Conservation (phyloP, 1,284 basidiomycete species). For the Rhodotorula mucilaginosa region DNA sequence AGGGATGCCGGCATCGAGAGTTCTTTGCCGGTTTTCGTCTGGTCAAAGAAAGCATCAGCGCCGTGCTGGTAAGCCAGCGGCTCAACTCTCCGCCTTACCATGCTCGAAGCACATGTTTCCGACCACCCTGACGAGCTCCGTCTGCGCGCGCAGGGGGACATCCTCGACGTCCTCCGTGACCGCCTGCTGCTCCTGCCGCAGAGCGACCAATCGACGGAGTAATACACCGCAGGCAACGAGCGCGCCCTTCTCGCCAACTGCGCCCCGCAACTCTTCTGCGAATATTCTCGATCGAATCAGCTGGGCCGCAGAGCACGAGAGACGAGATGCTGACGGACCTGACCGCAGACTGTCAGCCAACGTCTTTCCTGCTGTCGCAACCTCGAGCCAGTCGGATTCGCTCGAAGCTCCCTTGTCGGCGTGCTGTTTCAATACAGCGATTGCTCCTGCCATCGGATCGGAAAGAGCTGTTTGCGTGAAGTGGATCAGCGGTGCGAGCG, state of each 20-base stretch:
- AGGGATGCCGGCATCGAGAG: conserved; percentile 9
- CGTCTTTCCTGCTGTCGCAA: background rate
- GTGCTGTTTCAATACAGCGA: background rate
- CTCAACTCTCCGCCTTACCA: background rate
- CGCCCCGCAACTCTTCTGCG: conserved; percentile 17
- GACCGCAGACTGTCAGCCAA: conserved; percentile 17
- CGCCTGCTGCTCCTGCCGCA: background rate
- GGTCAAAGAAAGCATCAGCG: background rate
- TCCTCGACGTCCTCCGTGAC: background rate
- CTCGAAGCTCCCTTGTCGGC: background rate
- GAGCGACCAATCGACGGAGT: background rate
- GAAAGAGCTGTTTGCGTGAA: background rate
- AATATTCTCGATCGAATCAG: background rate
- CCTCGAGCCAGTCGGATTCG: background rate
- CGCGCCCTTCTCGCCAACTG: background rate
- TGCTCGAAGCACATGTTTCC: conserved; percentile 35
- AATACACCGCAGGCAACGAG: background rate
- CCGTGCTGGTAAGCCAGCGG: background rate
- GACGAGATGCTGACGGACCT: conserved; percentile 4
- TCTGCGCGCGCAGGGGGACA: conserved; percentile 1
- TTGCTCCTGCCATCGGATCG: background rate
- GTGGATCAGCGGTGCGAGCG: background rate
- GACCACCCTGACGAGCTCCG: conserved; percentile 23
- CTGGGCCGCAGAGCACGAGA: no score
- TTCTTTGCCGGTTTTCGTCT: conserved; percentile 16